Conservation (phyloP, 306 rosid species). For the Abrus pulchellus region DNA sequence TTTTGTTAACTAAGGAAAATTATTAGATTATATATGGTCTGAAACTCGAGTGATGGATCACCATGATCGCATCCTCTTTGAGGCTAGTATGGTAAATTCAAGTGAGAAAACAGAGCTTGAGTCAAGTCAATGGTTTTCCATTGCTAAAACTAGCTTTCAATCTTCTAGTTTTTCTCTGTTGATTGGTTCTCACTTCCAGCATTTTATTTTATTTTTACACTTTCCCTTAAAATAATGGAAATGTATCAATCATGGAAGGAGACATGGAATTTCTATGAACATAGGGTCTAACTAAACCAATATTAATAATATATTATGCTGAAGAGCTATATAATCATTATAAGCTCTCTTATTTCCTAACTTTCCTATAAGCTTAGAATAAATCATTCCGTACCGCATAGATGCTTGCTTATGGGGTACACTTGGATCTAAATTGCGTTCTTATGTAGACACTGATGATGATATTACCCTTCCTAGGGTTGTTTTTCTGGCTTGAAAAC, state of each 20-base stretch:
- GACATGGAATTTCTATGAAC: slow-evolving; percentile 42
- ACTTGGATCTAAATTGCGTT: slow-evolving; percentile 26
- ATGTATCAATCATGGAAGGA: slow-evolving; percentile 36
- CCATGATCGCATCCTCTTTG: too few relatives aligned
- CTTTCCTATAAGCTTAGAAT: neutral
- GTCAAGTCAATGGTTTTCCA: slow-evolving; percentile 24
- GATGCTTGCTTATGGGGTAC: slow-evolving; percentile 23
- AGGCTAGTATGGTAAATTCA: too few relatives aligned
- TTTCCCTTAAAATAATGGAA: slow-evolving; percentile 11
- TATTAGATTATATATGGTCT: neutral
- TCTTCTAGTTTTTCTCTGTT: slow-evolving; percentile 6
- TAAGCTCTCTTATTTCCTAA: slow-evolving; percentile 8
- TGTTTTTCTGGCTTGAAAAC: slow-evolving; percentile 41
- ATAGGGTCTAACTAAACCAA: neutral
- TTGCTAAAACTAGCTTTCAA: neutral
- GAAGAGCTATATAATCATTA: slow-evolving; percentile 11
- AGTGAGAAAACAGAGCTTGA: neutral
- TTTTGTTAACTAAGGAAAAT: neutral
- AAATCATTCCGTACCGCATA: slow-evolving; percentile 3
- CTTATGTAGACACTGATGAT: slow-evolving; percentile 33
- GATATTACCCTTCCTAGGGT: slow-evolving; percentile 23
- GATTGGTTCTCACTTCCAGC: slow-evolving; percentile 38
- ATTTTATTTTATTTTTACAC: neutral
- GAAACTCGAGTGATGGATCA: neutral
- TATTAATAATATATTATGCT: neutral